Evolutionary conservation across 2,329 filamentous ascomycete species (phyloP), one percentile per base, ranked within the genome.

Genomic region (Fusarium albosuccineum): DNA sequence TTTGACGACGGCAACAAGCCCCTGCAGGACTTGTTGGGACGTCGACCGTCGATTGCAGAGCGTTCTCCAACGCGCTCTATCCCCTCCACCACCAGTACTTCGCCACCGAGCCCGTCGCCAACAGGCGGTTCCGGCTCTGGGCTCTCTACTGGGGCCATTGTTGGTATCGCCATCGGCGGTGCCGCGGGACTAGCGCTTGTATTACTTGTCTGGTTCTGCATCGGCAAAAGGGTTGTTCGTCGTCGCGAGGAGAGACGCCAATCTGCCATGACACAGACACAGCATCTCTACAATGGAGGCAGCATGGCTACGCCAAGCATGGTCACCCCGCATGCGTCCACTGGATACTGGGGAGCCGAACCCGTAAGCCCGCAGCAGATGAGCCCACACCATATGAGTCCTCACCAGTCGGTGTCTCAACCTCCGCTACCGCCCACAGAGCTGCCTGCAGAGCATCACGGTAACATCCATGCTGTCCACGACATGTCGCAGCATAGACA

Each of bases 71-170:
- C 60, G 6, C 54, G 60, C 11, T 16, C n/a, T 2, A 22, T 62
- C 42, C n/a, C 29, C 7, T 5, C 7, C 10, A 13, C 37, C 9
- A 50, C 49, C 30, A 33, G 4, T 3, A 27, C 34, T 9, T 14
- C 33, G 2, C 7, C 50, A 14, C 10, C 57, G 11, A 22, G 30
- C 2, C 13, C 37, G 30, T 17, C 57, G 13, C 9, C 8, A 9
- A 17, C 27, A 17, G 9, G 14, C 39, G 5, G 6, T 40, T 10
- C 42, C 6, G 37, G 41, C 10, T 13, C 59, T 6, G 37, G 27
- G n/a, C 44, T 59, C 27, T 49, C 54, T n/a, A 30, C 42, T 3
- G 60, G 54, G 3, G 48, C 49, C 8, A 62, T 62, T 26, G 60
- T 44, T 1, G 60, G 60, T 10, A 62, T 58, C 5, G 55, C 42